Evolutionary conservation across 768 basidiomycete species (phyloP), one percentile per base, ranked within the genome.

Genomic region (Suillus plorans): DNA sequence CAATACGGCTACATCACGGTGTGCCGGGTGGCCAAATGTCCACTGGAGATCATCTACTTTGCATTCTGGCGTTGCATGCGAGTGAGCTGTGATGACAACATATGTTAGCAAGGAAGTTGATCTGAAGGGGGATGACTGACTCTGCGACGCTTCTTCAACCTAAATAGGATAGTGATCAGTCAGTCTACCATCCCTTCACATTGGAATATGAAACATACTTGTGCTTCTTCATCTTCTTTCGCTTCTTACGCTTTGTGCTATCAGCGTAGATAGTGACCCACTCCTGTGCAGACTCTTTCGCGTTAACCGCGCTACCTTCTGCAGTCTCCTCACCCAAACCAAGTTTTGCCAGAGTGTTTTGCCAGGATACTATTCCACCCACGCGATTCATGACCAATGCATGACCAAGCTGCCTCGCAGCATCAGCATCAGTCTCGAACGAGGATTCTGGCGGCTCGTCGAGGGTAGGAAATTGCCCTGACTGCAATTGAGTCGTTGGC

Each of bases 201-300:
- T 64, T 61, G 52, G 50, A 9, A 62, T 31, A 34, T 31, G 57
- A 34, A 4, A 83, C 91, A 77, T 72, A 94, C 94, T 96, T 96
- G 77, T 97, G 95, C 80, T 95, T 97, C 85, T 90, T 94, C 89
- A 97, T 97, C 88, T 96, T 97, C 87, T 88, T 91, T 82, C 87
- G 82, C 70, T 87, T 84, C 83, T 95, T 95, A 76, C 92, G 85
- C 81, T 89, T 91, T 36, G 86, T 87, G 69, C 92, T 94, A 70
- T 94, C 93, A 79, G 92, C 81, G 74, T 87, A 76, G 18, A 92
- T 83, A 52, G 85, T 83, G 68, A 86, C 82, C 83, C 84, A 89
- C 64, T 86, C 85, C 73, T 82, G 83, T 18, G 86, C 83, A 69
- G 82, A 78, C 69, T 85, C 80, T 64, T 83, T 81, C 61, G 84